Conservation (phyloP, 305 asterid genomes). For the Rubia peregrina region DNA sequence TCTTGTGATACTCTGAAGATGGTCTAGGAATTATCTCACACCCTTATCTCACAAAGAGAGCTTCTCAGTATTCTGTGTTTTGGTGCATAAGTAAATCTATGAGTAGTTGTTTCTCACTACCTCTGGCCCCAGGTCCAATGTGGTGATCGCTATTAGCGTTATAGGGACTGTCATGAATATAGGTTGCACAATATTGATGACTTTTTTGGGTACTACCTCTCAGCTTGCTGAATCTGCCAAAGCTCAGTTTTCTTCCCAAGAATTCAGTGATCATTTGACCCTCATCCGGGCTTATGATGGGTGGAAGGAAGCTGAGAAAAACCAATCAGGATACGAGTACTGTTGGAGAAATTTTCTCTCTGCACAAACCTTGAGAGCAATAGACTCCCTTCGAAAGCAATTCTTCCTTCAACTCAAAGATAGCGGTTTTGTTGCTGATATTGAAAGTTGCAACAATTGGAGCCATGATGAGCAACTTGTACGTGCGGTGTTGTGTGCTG, state of each 20-base stretch:
- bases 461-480: conserved; percentile 71
- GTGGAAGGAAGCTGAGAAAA: conserved; percentile 83
- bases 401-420: conserved; percentile 70
- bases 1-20: background rate
- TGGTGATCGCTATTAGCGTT: background rate
- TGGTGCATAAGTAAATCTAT: background rate
- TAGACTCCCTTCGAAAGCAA: conserved; percentile 83
- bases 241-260: conserved; percentile 83
- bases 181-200: background rate
- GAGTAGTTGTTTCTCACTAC: background rate
- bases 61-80: background rate
- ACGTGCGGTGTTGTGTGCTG: conserved; percentile 79
- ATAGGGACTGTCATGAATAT: background rate
- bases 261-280: conserved; percentile 86
- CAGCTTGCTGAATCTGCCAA: conserved; percentile 97
- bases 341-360: conserved; percentile 95
- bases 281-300: conserved; percentile 85
- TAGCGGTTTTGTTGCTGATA: conserved; percentile 52
- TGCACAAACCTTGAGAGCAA: conserved; percentile 75
- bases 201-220: conserved; percentile 20
- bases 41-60: conserved; percentile 7
- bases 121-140: background rate
- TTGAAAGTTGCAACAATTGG: conserved; percentile 62
- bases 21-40: background rate
- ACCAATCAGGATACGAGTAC: conserved; percentile 66